Conservation (phyloP, 1,284 basidiomycete genomes). For the Boletus sp. region DNA sequence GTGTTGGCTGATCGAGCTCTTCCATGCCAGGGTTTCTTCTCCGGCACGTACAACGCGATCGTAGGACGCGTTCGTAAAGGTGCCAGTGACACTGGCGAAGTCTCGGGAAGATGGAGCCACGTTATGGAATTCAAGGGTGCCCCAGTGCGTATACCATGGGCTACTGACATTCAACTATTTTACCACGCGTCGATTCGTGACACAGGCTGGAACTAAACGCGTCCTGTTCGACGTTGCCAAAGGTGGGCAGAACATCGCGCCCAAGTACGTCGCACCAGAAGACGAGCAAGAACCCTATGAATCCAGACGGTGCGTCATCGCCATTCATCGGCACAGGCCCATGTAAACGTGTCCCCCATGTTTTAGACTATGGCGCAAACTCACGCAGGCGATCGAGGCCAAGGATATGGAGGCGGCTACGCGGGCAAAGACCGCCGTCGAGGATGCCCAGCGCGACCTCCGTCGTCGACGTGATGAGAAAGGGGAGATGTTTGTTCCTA, state of each 20-base stretch:
- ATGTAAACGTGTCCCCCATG: too few species aligned
- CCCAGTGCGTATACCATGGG: conserved; percentile 44
- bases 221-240: conserved; percentile 82
- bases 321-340: too few species aligned
- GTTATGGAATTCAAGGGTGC: conserved; percentile 81
- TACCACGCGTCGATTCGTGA: background rate
- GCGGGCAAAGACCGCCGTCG: conserved; percentile 84
- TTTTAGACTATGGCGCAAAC: conserved; percentile 73
- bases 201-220: conserved; percentile 64
- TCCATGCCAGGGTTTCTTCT: conserved; percentile 82
- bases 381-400: conserved; percentile 83
- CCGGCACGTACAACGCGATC: conserved; percentile 92
- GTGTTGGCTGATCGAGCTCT: background rate
- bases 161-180: background rate
- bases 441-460: conserved; percentile 87
- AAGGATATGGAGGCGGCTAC: conserved; percentile 96
- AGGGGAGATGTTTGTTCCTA: conserved; percentile 58
- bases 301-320: conserved; percentile 63
- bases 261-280: conserved; percentile 83
- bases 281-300: conserved; percentile 89
- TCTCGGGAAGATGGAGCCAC: conserved; percentile 90
- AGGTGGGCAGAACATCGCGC: conserved; percentile 67
- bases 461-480: conserved; percentile 76
- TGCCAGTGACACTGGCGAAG: conserved; percentile 76
- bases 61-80: conserved; percentile 73